Conservation (phyloP, 2,329 filamentous ascomycete species). For the Orbilia brochopaga region DNA sequence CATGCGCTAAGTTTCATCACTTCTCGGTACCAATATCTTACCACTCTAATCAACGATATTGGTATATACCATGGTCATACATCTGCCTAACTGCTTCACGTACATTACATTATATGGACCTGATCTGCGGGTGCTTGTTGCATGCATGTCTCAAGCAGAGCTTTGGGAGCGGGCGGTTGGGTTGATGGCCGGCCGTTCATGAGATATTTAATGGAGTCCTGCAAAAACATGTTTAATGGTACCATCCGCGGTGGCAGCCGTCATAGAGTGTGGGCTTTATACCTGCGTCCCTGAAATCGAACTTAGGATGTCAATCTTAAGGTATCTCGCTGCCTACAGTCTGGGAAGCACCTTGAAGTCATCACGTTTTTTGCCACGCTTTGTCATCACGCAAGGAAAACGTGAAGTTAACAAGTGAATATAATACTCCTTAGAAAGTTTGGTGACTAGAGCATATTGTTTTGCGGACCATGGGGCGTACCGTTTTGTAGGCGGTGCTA, state of each 20-base stretch:
- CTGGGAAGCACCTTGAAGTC: not conserved
- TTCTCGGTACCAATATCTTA: too few relatives aligned
- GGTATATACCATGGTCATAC: too few relatives aligned
- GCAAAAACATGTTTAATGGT: not conserved
- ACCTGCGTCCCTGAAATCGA: not conserved
- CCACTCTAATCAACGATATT: too few relatives aligned
- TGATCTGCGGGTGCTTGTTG: not conserved
- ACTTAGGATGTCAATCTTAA: not conserved
- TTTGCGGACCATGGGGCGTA: too few relatives aligned
- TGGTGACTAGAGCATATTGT: too few relatives aligned
- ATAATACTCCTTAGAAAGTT: too few relatives aligned
- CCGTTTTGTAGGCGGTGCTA: too few relatives aligned
- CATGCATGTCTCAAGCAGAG: slow-evolving; percentile 2
- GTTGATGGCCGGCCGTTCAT: too few relatives aligned
- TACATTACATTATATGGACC: not conserved
- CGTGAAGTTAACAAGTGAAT: too few relatives aligned
- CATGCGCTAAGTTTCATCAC: too few relatives aligned
- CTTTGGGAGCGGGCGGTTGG: not conserved
- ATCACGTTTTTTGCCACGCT: too few relatives aligned
- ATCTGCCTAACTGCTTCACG: not conserved
- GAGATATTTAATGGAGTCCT: not conserved
- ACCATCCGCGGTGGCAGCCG: not conserved
- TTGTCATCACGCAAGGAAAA: too few relatives aligned
- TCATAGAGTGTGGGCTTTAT: not conserved
- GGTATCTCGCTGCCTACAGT: not conserved